Evolutionary conservation across 225 moss, liverwort and hornwort species (phyloP).

Genomic region (Neckera pumila): DNA sequence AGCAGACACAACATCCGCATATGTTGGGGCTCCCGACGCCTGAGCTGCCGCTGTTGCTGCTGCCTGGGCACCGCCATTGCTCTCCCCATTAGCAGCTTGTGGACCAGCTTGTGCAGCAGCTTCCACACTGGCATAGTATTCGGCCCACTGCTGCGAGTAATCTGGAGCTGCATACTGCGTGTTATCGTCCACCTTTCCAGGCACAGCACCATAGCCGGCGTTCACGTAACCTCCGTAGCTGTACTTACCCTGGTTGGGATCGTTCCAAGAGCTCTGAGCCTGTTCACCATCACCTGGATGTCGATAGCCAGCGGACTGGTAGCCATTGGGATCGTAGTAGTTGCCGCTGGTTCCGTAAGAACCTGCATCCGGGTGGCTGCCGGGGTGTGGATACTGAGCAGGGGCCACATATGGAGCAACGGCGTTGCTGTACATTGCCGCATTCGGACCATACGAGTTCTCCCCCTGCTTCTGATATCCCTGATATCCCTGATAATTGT

Average conservation of each 20-base stretch:
- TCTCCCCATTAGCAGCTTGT: constrained; percentile 12
- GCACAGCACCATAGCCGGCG: constrained; percentile 10
- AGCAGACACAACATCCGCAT: constrained; percentile 50
- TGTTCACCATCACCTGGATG: constrained; percentile 55
- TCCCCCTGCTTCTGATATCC: constrained; percentile 63
- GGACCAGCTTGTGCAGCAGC: constrained; percentile 17
- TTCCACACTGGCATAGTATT: constrained; percentile 69
- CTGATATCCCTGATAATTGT: constrained; percentile 51
- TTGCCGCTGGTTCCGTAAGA: constrained; percentile 48
- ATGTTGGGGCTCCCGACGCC: constrained; percentile 32
- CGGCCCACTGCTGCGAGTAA: constrained; percentile 76
- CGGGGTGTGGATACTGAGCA: constrained; percentile 59
- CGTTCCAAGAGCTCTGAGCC: constrained; percentile 56
- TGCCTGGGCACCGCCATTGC: constrained; percentile 19
- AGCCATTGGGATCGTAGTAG: constrained; percentile 73
- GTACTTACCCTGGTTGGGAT: constrained; percentile 62
- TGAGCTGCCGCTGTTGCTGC: constrained; percentile 27
- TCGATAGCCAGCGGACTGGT: constrained; percentile 55
- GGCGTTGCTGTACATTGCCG: constrained; percentile 5
- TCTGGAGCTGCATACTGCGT: constrained; percentile 51
- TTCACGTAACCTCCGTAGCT: constrained; percentile 44
- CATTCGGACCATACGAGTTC: constrained; percentile 64
- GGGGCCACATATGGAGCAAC: constrained; percentile 39
- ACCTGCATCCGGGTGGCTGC: constrained; percentile 46
- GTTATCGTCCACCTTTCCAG: not conserved